These are phyloP conservation scores for Trichoderma breve DNA, from an alignment of 2,329 filamentous ascomycete genomes.

Conservation along the genomic window DNA sequence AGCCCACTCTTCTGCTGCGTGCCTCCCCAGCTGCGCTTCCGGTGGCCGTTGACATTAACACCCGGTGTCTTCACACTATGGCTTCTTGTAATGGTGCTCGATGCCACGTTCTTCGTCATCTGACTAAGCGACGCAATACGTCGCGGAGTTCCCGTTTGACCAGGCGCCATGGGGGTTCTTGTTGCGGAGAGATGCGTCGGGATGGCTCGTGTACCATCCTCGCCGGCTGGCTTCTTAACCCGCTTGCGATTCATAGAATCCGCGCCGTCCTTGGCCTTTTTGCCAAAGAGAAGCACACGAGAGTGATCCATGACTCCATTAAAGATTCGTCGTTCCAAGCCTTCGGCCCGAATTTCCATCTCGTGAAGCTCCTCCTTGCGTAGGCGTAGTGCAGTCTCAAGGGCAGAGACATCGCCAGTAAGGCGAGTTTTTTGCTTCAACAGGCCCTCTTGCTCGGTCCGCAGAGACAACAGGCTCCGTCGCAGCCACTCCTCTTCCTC, in stretches of 20 bases:
- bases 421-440: constrained; percentile 75
- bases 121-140: constrained; percentile 89
- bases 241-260: constrained; percentile 61
- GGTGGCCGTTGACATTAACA: constrained; percentile 42
- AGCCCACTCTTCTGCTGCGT: constrained; percentile 46
- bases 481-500: constrained; percentile 55
- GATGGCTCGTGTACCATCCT: constrained; percentile 29
- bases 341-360: constrained; percentile 87
- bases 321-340: constrained; percentile 85
- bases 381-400: constrained; percentile 86
- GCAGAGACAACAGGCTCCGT: constrained; percentile 56
- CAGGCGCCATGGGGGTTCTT: constrained; percentile 46
- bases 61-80: constrained; percentile 70
- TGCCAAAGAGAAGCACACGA: constrained; percentile 78
- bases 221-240: constrained; percentile 41
- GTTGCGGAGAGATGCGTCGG: constrained; percentile 52
- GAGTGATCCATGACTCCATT: constrained; percentile 97
- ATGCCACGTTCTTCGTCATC: constrained; percentile 72
- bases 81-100: constrained; percentile 68
- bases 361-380: constrained; percentile 86
- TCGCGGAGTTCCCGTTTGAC: constrained; percentile 58
- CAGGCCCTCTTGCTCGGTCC: constrained; percentile 71
- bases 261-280: constrained; percentile 49
- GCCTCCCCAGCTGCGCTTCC: constrained; percentile 70
- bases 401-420: constrained; percentile 80